Evolutionary conservation across 2,329 filamentous ascomycete genomes (phyloP), one percentile per base, ranked within the genome.

Genomic region (Aspergillus pseudotamarii): DNA sequence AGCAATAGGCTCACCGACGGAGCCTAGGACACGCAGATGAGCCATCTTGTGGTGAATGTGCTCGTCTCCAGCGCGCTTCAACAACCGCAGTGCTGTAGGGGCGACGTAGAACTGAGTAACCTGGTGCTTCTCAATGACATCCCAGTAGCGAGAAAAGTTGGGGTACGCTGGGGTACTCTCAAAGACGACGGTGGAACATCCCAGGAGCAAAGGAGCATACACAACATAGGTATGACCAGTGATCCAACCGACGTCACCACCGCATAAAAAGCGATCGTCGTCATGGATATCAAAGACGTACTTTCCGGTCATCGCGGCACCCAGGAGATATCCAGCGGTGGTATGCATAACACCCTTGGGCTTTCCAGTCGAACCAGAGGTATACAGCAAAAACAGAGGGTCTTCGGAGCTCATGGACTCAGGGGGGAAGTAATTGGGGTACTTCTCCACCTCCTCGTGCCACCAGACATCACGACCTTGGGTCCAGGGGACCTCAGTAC

Each of bases 331-430:
- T 58, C 95, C 95, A 65, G 85, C 95, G 41, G 94, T 99, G 30
- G 93, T 96, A 86, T 99, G 95, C 93, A 99, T 91, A 61, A 99
- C 91, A 80, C 95, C 95, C 88, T 99, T 99, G 70, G 95, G 95
- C 86, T 98, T 98, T 67, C 95, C 95, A 10, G 95, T 99, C 1
- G 94, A 98, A 46, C 95, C 95, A 41, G 94, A 98, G 2, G 95
- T 99, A 83, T 99, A 99, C 61, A 99, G 91, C 63, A 99, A 84
- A 88, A 98, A 99, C 10, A 99, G 87, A 62, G 95, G 95, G 75
- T 99, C 95, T 80, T 99, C 95, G 0, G 95, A 91, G 84, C 87
- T 92, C 86, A 99, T 91, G 68, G 88, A 81, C 84, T 96, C 94
- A 12, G 94, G 94, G 34, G 94, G 84, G 75, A 96, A 90, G 85